These are phyloP conservation scores for Silene vulgaris DNA, from an alignment of 179 eudicot species.

Conservation along the genomic window DNA sequence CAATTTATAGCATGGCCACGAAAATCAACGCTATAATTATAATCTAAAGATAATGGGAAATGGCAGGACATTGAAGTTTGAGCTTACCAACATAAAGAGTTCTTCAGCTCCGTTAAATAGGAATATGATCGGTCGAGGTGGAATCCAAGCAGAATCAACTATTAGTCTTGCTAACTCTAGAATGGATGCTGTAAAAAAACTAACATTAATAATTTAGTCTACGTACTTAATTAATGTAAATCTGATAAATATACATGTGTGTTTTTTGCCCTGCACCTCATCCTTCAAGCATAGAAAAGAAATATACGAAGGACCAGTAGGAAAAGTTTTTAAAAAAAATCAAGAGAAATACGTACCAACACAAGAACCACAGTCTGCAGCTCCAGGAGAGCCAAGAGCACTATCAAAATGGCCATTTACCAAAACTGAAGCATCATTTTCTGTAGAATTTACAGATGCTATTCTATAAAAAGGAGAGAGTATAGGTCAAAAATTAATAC, in stretches of 20 bases:
- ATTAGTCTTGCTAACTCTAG: constrained; percentile 78
- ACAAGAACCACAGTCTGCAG: constrained; percentile 96
- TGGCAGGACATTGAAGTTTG: not conserved
- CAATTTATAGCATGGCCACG: not conserved
- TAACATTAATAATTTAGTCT: constrained; percentile 9
- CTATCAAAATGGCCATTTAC: constrained; percentile 91
- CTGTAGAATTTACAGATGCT: constrained; percentile 58
- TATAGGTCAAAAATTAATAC: constrained; percentile 3
- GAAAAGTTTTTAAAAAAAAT: not conserved
- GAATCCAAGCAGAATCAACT: constrained; percentile 83
- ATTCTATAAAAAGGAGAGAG: constrained; percentile 45
- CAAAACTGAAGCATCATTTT: constrained; percentile 68
- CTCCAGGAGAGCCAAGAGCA: constrained; percentile 88
- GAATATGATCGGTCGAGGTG: constrained; percentile 80
- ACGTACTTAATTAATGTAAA: constrained; percentile 7
- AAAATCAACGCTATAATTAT: not conserved
- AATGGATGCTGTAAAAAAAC: constrained; percentile 57
- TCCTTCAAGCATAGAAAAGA: not conserved
- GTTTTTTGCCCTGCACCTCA: not conserved
- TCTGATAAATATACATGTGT: not conserved
- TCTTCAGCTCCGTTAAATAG: constrained; percentile 98
- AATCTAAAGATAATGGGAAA: not conserved
- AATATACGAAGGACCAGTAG: not conserved
- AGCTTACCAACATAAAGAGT: constrained; percentile 84
- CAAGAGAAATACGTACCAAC: constrained; percentile 54